phyloP scores from a whole-genome alignment of 2,329 filamentous ascomycete genomes.

The Scopulariopsis brevicaulis region DNA sequence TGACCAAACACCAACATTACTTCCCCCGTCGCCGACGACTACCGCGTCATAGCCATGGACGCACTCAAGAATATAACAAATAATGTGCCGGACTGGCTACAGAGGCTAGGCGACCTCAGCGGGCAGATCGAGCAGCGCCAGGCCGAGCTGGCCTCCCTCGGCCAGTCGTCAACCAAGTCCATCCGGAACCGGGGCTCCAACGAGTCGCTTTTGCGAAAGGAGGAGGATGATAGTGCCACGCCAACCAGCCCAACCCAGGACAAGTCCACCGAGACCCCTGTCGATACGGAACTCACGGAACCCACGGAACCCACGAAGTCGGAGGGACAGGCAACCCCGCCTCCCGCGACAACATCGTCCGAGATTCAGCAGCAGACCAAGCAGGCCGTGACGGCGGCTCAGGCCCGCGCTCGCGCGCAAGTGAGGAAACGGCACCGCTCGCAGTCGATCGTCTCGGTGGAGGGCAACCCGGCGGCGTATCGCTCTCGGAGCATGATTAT shows the following conservation, averaged over 20 bases:
- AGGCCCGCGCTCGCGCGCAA: constrained; percentile 32
- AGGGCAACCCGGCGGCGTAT: constrained; percentile 40
- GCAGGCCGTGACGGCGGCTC: constrained; percentile 32
- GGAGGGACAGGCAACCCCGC: neutral
- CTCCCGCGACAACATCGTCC: constrained; percentile 12
- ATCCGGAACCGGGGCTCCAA: constrained; percentile 40
- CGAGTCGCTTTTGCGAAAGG: constrained; percentile 38
- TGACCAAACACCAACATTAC: neutral
- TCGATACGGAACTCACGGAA: neutral
- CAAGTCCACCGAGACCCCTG: neutral
- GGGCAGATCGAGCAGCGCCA: constrained; percentile 51
- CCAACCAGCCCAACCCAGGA: constrained; percentile 5
- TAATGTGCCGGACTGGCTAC: constrained; percentile 49
- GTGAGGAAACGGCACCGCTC: constrained; percentile 38
- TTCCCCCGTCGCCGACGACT: constrained; percentile 10
- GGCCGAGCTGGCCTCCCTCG: constrained; percentile 42
- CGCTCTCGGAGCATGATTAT: constrained; percentile 67
- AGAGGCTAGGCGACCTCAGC: constrained; percentile 47
- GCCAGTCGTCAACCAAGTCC: constrained; percentile 20
- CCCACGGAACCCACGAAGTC: neutral
- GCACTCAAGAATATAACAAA: constrained; percentile 40
- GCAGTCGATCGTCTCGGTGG: constrained; percentile 38
- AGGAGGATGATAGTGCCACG: constrained; percentile 22
- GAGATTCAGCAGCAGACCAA: constrained; percentile 27
- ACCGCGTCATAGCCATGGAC: constrained; percentile 35